Evolutionary conservation across 768 basidiomycete species (phyloP), one percentile per base, ranked within the genome.

Genomic region (Hydnum rufescens): DNA sequence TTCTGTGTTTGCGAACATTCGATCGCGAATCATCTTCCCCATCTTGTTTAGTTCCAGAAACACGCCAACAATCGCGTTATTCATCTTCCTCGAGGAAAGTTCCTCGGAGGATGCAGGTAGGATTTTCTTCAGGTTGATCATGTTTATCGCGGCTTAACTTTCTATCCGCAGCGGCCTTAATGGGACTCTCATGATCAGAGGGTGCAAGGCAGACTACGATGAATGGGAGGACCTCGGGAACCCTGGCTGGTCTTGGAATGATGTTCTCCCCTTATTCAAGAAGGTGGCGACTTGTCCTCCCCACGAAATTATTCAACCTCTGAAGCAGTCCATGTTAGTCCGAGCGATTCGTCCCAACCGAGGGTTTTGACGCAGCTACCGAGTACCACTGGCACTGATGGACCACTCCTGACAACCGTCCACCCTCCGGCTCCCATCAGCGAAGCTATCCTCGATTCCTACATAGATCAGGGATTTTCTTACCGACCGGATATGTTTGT

Each of bases 401-500:
- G 44, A 8, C 26, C 26, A 8, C 44, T 47, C 13, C 8, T 13
- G 13, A 47, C 26, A 13, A 47, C 44, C 44, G 44, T 47, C 8
- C 44, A 47, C 44, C 44, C 44, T 25, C 16, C 26, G 13, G 44
- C 44, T 47, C 44, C 44, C 13, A 47, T 47, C 26, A 47, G 44
- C 44, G 25, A 13, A 8, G 44, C 44, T 26, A 13, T 47, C 13
- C 44, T 47, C 44, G 44, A n/a, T n/a, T n/a, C n/a, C n/a, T 39
- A 39, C 44, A 47, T 47, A 13, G 44, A 47, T 25, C 8, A 47
- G 26, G 44, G 44, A 13, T 13, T 16, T 1, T 13, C 13, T 8
- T 47, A 47, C 26, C 13, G 26, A 25, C 1, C 8, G 13, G 44
- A 47, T 25, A 47, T 28, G 44, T 47, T 47, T 26, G 44, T 47